Base-by-base conservation (phyloP, 495 filamentous ascomycete genomes). In the Aspergillus asperescens region DNA sequence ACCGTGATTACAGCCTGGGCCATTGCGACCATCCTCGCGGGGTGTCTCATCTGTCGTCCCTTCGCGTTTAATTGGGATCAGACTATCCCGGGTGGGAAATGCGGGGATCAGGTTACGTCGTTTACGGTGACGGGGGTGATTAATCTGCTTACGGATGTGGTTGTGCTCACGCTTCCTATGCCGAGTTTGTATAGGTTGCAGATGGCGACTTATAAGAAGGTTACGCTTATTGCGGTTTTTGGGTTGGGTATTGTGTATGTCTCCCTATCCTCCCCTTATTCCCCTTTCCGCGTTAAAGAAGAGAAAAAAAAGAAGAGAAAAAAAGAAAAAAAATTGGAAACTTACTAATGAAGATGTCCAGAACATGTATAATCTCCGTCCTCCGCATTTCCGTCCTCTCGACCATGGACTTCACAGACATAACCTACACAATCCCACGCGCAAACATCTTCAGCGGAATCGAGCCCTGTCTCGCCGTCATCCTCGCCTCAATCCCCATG, bases 31-130 rank as follows among this genome's bases (percentile, higher is more conserved):
- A 58, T 66, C 31, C 44, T 64, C 7, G 50, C 54, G 7, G 50
- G 61, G 3, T 60, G 76, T 48, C 71, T 81, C 51, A 68, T 70
- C 27, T 82, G 79, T 53, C 62, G 42, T 2, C 79, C 80, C 1
- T 51, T 83, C 19, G 59, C 56, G 2, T 68, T 61, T 40, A 69
- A 69, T 24, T 79, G 76, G 65, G 66, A 80, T 53, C 72, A 71
- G 48, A 59, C 60, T 15, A 66, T 78, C 4, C 61, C 65, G 0
- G 52, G 55, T 0, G 74, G 74, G 3, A 53, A 50, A 16, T 83
- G 80, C 55, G 69, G 81, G 37, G 62, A 74, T 42, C 71, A 72
- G 29, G 62, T 71, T 12, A 22, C 42, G 0, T 42, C 40, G 3
- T 59, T 54, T 19, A 55, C 41, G 1, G 42, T 29, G 8, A 76